Base-by-base conservation (phyloP, 106 monocot genomes). In the Ottelia alismoides region DNA sequence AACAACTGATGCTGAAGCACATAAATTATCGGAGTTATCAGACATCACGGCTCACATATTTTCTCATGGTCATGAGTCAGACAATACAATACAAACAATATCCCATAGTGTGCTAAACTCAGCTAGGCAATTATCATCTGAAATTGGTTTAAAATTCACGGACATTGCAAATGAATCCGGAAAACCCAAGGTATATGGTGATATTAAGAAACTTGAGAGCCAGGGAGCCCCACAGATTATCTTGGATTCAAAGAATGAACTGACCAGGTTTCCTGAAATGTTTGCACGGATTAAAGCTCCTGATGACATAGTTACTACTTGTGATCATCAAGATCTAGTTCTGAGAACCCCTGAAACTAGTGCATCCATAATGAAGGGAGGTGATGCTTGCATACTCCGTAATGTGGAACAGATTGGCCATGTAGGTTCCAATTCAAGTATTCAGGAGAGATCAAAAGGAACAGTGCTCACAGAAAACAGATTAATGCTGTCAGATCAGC, bases 291-390 rank as follows among this genome's bases (percentile, higher is more conserved):
- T 47, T 57, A 30, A 58, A 30, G 55, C 52, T 56, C 60, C 51
- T 17, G 47, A 29, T 65, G 49, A 22, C n/a, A n/a, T n/a, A n/a
- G n/a, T n/a, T n/a, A n/a, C n/a, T n/a, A n/a, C n/a, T n/a, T n/a
- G n/a, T n/a, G n/a, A n/a, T n/a, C n/a, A n/a, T n/a, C n/a, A n/a
- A n/a, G n/a, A n/a, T n/a, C n/a, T n/a, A n/a, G n/a, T 65, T 29
- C 10, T 28, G 21, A 29, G 54, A n/a, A n/a, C n/a, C n/a, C n/a
- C 77, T 20, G 71, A 69, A 28, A 66, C 70, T 54, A 69, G 63
- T 47, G 52, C 74, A 59, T 72, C 68, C 47, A 27, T 30, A 30
- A 48, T 62, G 53, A 54, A 53, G 35, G 70, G 74, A 57, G 69
- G 29, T 45, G 76, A 71, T 26, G 21, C 24, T 44, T 56, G 59